Evolutionary conservation across 2,329 filamentous ascomycete species (phyloP), one percentile per base, ranked within the genome.

Genomic region (Juglanconis oblonga): DNA sequence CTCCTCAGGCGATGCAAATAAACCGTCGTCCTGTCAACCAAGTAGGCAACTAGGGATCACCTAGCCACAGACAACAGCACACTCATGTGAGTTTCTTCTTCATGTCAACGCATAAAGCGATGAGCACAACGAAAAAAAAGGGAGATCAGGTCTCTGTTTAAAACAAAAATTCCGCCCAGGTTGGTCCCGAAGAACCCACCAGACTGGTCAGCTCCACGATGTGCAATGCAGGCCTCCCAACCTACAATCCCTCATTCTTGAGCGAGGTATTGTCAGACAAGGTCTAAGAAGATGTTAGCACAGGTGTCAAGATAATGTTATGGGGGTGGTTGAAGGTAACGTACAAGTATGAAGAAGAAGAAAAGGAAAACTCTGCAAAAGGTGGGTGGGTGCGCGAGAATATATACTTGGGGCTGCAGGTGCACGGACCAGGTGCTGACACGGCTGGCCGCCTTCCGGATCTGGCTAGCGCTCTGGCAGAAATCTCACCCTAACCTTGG

Each of bases 171-270:
- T 79, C 45, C 74, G 70, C 75, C 73, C 72, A 73, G 77, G 73
- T 80, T 76, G 78, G 77, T 74, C 76, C 75, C 73, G 73, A 79
- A 80, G 77, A 76, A 75, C 77, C 79, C 78, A 79, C 72, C 75
- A 79, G 73, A 67, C 69, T 70, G 73, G 71, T 72, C 67, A 72
- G 77, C 77, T 73, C 78, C 78, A 74, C 78, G 77, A 69, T 77
- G 78, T 81, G 78, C 78, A 78, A 80, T 81, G 78, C 77, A 81
- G 78, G 76, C 73, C 72, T 73, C 70, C 75, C 73, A 66, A 67
- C 68, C 74, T 79, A 73, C 72, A 67, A 65, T 61, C 67, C 67
- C 68, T 71, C 64, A 67, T 75, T 76, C 74, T 64, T 80, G 78
- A 81, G 71, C 78, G 69, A 69, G 69, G 67, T 65, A 65, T 62